Evolutionary conservation across 352 stramenopile genomes (phyloP).

Genomic region (Pythium guiyangense): DNA sequence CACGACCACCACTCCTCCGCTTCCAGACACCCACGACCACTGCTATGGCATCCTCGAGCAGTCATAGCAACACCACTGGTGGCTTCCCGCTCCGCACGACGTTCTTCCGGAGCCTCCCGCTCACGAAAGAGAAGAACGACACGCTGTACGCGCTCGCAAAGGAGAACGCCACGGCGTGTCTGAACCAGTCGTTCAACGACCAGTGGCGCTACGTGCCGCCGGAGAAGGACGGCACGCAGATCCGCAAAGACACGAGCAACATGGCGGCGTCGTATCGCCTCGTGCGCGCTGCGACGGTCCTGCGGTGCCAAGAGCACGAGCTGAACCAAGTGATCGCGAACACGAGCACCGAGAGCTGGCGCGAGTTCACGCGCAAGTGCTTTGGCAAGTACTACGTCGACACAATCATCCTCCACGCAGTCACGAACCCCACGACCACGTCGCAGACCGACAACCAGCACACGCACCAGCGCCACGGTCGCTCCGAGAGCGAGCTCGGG

Average conservation of each 20-base stretch:
- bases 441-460: conserved; percentile 18
- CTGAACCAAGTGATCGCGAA: conserved; percentile 70
- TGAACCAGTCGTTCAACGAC: conserved; percentile 74
- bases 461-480: conserved; percentile 6
- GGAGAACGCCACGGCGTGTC: conserved; percentile 44
- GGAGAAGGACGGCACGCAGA: conserved; percentile 75
- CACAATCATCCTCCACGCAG: conserved; percentile 67
- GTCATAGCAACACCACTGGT: conserved; percentile 6
- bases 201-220: conserved; percentile 77
- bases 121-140: conserved; percentile 51
- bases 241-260: conserved; percentile 81
- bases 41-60: neutral
- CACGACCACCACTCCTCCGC: neutral
- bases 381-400: conserved; percentile 75
- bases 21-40: neutral
- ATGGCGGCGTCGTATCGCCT: conserved; percentile 57
- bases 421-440: conserved; percentile 16
- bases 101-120: conserved; percentile 67
- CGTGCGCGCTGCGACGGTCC: conserved; percentile 59
- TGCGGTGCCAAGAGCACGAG: conserved; percentile 72
- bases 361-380: conserved; percentile 71
- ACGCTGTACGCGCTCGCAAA: conserved; percentile 50
- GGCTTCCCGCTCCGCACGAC: conserved; percentile 64
- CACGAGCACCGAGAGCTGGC: conserved; percentile 66
- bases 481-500: conserved; percentile 11